Conservation (phyloP, 116 monocot genomes). For the Zostera marina region DNA sequence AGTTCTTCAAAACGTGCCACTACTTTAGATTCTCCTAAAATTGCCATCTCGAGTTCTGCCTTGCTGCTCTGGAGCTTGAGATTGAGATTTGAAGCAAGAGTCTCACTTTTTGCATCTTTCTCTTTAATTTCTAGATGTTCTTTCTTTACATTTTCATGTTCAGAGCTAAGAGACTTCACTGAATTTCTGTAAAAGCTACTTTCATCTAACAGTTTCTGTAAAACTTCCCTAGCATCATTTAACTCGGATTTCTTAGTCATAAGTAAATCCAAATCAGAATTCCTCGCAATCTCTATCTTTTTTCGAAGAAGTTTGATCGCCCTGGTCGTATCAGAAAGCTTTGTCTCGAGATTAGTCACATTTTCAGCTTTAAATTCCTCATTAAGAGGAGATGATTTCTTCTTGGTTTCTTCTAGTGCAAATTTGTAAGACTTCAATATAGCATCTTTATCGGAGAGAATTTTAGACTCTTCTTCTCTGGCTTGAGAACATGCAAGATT, state of each 20-base stretch:
- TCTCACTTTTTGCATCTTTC: constrained; percentile 47
- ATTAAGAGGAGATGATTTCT: constrained; percentile 33
- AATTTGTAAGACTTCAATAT: constrained; percentile 20
- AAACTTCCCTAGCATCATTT: constrained; percentile 37
- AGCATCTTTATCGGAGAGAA: constrained; percentile 36
- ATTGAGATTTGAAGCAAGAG: constrained; percentile 29
- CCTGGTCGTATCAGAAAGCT: constrained; percentile 29
- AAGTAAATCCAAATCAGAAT: constrained; percentile 29
- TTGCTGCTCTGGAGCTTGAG: constrained; percentile 45
- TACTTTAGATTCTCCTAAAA: constrained; percentile 25
- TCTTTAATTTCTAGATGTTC: constrained; percentile 43
- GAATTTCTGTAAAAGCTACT: constrained; percentile 26
- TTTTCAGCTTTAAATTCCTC: constrained; percentile 41
- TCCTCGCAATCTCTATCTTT: constrained; percentile 29
- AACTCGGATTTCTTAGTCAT: constrained; percentile 27
- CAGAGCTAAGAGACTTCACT: constrained; percentile 37
- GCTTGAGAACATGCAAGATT: constrained; percentile 47
- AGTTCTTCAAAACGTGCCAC: constrained; percentile 34
- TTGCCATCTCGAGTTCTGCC: constrained; percentile 46
- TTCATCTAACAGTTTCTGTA: constrained; percentile 46
- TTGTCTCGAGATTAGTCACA: constrained; percentile 24
- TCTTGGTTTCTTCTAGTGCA: constrained; percentile 31
- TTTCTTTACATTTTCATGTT: constrained; percentile 36
- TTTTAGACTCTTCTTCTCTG: constrained; percentile 42
- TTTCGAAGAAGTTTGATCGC: constrained; percentile 35